Conservation (phyloP, 2,329 filamentous ascomycete genomes). For the Ceratocystis alfenasii region DNA sequence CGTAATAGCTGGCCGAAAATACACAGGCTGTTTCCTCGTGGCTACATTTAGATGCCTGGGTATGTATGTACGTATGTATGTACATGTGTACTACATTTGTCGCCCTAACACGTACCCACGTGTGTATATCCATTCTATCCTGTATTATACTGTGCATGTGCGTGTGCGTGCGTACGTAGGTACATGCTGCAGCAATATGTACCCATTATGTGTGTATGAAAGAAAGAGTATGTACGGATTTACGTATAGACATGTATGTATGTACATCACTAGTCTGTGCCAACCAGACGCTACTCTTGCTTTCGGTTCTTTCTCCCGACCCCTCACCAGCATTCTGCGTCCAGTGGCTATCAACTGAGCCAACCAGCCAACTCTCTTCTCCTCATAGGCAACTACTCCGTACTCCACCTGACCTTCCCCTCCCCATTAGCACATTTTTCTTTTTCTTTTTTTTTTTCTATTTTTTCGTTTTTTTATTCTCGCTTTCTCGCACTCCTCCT, state of each 20-base stretch:
- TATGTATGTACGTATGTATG: background rate
- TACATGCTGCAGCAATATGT: background rate
- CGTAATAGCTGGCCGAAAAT: background rate
- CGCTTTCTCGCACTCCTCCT: background rate
- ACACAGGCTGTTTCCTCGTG: background rate
- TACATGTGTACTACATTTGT: slow-evolving; percentile 1
- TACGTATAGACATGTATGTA: background rate
- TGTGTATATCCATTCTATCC: background rate
- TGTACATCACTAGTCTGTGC: background rate
- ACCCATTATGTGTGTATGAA: too few species aligned
- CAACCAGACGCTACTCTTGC: too few species aligned
- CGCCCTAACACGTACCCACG: background rate
- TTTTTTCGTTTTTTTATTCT: background rate
- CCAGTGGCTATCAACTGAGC: too few species aligned
- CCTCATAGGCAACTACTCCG: background rate
- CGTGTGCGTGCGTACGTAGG: background rate
- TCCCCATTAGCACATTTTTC: background rate
- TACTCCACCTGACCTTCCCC: background rate
- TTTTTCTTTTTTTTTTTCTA: background rate
- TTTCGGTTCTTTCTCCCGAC: too few species aligned
- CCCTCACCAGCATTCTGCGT: too few species aligned
- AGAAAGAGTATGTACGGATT: background rate
- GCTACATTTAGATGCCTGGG: background rate
- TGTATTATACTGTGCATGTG: background rate
- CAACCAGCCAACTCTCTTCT: too few species aligned